Evolutionary conservation across 345 rosid species (phyloP).

Genomic region (Excoecaria agallocha): DNA sequence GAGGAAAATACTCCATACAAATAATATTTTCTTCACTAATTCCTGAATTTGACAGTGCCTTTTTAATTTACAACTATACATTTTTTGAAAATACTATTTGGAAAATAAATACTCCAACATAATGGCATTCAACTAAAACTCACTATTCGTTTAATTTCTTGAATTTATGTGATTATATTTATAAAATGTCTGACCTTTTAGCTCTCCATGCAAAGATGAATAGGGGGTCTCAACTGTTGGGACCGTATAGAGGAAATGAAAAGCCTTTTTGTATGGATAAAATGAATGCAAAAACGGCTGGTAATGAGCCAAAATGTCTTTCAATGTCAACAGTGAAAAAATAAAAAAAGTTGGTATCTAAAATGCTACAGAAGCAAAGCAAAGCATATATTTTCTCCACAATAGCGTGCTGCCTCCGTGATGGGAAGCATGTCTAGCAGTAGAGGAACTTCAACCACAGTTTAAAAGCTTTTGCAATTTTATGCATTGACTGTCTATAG

Average conservation of each 20-base stretch:
- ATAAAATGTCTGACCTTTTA: too few relatives aligned
- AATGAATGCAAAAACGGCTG: conserved; percentile 2
- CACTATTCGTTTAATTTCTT: too few relatives aligned
- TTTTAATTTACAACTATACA: too few relatives aligned
- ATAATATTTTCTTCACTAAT: neutral
- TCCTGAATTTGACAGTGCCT: neutral
- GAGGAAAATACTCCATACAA: neutral
- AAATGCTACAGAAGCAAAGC: neutral
- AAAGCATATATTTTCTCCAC: neutral
- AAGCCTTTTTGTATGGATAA: too few relatives aligned
- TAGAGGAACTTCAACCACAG: neutral
- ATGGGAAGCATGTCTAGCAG: conserved; percentile 15
- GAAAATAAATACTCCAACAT: too few relatives aligned
- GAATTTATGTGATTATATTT: too few relatives aligned
- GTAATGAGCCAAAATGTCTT: neutral
- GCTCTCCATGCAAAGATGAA: too few relatives aligned
- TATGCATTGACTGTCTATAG: neutral
- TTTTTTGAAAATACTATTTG: too few relatives aligned
- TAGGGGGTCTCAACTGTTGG: neutral
- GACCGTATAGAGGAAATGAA: neutral
- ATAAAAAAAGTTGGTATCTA: neutral
- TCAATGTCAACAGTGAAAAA: neutral
- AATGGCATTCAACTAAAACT: too few relatives aligned
- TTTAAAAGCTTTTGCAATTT: neutral
- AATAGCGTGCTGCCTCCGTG: neutral